Percentiles rank a stretch among this genome's conserved stretches.
These are phyloP conservation scores for Diplodia mutila DNA, from an alignment of 2,329 filamentous ascomycete genomes.

Conservation along the genomic window DNA sequence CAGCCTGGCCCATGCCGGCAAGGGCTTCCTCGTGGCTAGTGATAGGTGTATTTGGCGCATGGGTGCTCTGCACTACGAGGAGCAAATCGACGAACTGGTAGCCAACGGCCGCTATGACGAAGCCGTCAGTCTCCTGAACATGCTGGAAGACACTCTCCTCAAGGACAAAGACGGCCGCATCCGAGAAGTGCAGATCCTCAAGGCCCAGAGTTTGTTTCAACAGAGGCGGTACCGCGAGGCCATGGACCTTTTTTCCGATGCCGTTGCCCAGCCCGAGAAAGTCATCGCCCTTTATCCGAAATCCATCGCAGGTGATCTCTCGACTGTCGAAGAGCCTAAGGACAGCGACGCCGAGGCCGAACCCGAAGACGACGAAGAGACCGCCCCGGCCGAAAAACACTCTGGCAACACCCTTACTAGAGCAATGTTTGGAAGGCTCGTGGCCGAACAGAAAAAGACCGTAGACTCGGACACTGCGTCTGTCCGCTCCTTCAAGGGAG, in stretches of 20 bases:
- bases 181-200: slow-evolving; percentile 86
- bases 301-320: slow-evolving; percentile 80
- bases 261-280: slow-evolving; percentile 84
- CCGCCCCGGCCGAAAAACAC: slow-evolving; percentile 30
- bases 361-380: slow-evolving; percentile 30
- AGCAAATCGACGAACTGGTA: slow-evolving; percentile 82
- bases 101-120: slow-evolving; percentile 79
- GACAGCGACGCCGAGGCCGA: slow-evolving; percentile 42
- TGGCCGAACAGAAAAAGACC: slow-evolving; percentile 50
- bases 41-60: slow-evolving; percentile 95
- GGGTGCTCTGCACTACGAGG: slow-evolving; percentile 88
- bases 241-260: slow-evolving; percentile 88
- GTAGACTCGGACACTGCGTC: slow-evolving; percentile 58
- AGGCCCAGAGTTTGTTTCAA: slow-evolving; percentile 83
- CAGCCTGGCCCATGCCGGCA: slow-evolving; percentile 92
- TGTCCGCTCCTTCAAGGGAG: slow-evolving; percentile 61
- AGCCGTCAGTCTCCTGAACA: slow-evolving; percentile 82
- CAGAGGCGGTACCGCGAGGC: slow-evolving; percentile 81
- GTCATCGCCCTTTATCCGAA: slow-evolving; percentile 85
- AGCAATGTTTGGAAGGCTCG: slow-evolving; percentile 54
- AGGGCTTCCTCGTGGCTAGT: slow-evolving; percentile 91
- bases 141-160: slow-evolving; percentile 91
- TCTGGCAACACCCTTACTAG: slow-evolving; percentile 30
- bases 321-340: slow-evolving; percentile 60
- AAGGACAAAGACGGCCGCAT: slow-evolving; percentile 79